Evolutionary conservation across 306 rosid genomes (phyloP).

Genomic region (Sechiopsis laciniata): DNA sequence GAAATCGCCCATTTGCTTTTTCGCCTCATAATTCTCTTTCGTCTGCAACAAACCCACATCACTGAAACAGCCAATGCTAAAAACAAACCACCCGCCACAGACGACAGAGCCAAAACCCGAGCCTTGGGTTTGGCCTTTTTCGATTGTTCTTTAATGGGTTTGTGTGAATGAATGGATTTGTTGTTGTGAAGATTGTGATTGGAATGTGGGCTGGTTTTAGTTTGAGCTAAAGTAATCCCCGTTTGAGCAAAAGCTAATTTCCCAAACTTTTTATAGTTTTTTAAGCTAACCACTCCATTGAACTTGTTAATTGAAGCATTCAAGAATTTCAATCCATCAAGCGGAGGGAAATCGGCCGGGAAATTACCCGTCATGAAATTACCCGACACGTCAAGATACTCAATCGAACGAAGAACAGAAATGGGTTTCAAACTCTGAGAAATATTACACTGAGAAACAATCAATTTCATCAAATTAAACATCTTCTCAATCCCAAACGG

Average conservation of each 20-base stretch:
- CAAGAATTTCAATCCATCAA: slow-evolving; percentile 37
- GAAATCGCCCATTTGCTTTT: slow-evolving; percentile 92
- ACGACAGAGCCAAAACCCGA: slow-evolving; percentile 29
- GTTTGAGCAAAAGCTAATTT: slow-evolving; percentile 55
- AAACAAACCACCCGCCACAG: slow-evolving; percentile 29
- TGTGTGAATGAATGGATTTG: slow-evolving; percentile 18
- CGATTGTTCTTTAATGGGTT: slow-evolving; percentile 18
- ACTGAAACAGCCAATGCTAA: slow-evolving; percentile 22
- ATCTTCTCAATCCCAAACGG: slow-evolving; percentile 54
- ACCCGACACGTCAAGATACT: slow-evolving; percentile 55
- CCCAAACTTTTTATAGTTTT: slow-evolving; percentile 39
- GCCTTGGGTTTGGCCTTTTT: slow-evolving; percentile 25
- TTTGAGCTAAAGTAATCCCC: slow-evolving; percentile 29
- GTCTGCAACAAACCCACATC: slow-evolving; percentile 35
- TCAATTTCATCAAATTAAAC: slow-evolving; percentile 39
- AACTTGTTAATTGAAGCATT: slow-evolving; percentile 67
- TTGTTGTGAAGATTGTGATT: slow-evolving; percentile 17
- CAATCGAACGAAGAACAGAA: slow-evolving; percentile 41
- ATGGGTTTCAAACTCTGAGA: slow-evolving; percentile 49
- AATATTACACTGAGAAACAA: slow-evolving; percentile 60
- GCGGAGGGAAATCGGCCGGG: slow-evolving; percentile 74
- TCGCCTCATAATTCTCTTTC: slow-evolving; percentile 27
- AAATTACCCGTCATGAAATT: slow-evolving; percentile 63
- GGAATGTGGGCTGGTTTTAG: slow-evolving; percentile 20
- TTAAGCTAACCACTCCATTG: slow-evolving; percentile 24